Percentiles rank a stretch among this genome's conserved stretches.
phyloP scores from a whole-genome alignment of 345 rosid genomes.

The Triadica sebifera region DNA sequence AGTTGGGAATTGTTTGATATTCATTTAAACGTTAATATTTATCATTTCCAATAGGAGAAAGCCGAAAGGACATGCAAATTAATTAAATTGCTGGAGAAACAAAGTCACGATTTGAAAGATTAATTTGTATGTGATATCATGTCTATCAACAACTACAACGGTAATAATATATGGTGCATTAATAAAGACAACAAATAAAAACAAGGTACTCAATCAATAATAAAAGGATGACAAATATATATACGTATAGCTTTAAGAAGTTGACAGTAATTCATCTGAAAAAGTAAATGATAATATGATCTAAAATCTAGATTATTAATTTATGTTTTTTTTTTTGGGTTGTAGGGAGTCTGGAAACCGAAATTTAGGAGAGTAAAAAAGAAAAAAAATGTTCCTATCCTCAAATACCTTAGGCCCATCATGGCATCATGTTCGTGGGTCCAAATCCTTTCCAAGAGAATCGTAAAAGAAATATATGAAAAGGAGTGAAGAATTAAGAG shows the following conservation, averaged over 20 bases:
- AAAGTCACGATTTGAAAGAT: background rate
- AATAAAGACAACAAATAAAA: background rate
- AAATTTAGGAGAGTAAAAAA: no score
- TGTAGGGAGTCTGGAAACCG: no score
- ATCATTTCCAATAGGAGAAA: background rate
- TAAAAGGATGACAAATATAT: no score
- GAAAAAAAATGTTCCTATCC: no score
- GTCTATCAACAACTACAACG: conserved; percentile 4
- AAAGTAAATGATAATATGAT: no score
- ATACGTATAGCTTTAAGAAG: no score
- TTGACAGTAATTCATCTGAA: no score
- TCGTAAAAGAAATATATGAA: background rate
- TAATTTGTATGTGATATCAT: background rate
- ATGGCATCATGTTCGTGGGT: background rate
- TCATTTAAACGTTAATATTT: background rate
- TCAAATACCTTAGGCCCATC: no score
- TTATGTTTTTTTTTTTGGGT: no score
- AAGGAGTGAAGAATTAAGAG: background rate
- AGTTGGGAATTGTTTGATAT: no score
- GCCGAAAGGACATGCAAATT: background rate
- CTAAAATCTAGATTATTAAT: no score
- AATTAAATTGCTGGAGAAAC: background rate
- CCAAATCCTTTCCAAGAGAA: background rate
- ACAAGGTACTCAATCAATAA: no score
- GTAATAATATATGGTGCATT: background rate